Evolutionary conservation across 2,329 filamentous ascomycete species (phyloP).

Genomic region (Aspergillus carbonarius): DNA sequence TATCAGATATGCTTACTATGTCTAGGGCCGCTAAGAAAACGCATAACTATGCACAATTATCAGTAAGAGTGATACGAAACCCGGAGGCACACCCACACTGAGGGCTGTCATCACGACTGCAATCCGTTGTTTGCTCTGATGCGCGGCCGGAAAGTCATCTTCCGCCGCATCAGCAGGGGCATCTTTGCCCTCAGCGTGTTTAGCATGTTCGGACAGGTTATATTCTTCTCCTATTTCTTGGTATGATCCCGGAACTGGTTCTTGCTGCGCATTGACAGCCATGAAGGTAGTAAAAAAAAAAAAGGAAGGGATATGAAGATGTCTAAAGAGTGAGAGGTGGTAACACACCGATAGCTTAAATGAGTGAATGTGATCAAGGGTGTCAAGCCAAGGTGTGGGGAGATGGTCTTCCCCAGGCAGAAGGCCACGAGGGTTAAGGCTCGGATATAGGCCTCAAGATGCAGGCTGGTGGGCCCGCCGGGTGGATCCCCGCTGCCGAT

Average conservation of each 20-base stretch:
- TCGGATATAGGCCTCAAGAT: neutral
- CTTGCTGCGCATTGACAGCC: neutral
- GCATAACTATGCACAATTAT: neutral
- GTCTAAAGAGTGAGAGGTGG: neutral
- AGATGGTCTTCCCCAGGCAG: neutral
- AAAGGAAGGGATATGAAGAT: neutral
- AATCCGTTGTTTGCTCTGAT: slow-evolving; percentile 1
- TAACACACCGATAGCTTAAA: neutral
- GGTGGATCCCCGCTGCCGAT: no score
- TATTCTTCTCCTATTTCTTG: neutral
- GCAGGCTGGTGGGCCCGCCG: neutral
- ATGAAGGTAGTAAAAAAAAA: neutral
- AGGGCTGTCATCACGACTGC: neutral
- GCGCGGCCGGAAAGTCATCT: neutral
- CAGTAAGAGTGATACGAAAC: neutral
- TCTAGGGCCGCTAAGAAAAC: slow-evolving; percentile 1
- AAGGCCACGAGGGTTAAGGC: neutral
- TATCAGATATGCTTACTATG: neutral
- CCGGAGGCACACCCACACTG: neutral
- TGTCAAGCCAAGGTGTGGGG: neutral
- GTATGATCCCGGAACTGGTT: neutral
- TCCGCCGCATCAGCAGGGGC: neutral
- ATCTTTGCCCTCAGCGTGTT: neutral
- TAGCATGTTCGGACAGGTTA: neutral
- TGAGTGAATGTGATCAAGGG: neutral